Evolutionary conservation across 495 filamentous ascomycete species (phyloP).

Genomic region (Glonium stellatum): DNA sequence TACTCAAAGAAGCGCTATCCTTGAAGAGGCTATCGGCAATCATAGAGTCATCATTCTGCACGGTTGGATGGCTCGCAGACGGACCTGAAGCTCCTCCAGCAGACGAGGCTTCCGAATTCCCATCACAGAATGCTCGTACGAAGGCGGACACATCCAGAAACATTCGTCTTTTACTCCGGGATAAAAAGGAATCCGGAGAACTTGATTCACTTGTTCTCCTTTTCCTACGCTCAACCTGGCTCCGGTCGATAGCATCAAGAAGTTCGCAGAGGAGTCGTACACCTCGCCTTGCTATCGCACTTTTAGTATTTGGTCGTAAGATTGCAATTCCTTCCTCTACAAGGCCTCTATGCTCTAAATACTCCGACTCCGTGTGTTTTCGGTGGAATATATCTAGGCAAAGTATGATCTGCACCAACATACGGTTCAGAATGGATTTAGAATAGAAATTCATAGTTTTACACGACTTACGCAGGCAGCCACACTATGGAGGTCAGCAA

Average conservation of each 20-base stretch:
- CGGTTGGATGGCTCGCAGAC: background rate
- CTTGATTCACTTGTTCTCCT: background rate
- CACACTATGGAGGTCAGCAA: too few relatives aligned
- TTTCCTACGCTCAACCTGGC: background rate
- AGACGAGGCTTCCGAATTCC: background rate
- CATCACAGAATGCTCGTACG: background rate
- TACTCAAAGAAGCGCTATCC: too few relatives aligned
- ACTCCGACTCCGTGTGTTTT: background rate
- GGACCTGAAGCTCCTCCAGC: background rate
- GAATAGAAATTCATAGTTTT: too few relatives aligned
- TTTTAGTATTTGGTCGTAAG: background rate
- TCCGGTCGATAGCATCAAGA: background rate
- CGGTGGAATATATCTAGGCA: constrained; percentile 10
- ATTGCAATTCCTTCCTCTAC: background rate
- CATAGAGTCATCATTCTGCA: background rate
- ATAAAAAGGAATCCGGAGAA: background rate
- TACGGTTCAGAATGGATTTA: too few relatives aligned
- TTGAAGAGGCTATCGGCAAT: background rate
- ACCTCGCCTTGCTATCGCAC: constrained; percentile 5
- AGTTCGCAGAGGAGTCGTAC: background rate
- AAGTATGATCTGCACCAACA: too few relatives aligned
- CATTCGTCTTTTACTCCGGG: background rate
- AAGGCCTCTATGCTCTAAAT: constrained; percentile 1
- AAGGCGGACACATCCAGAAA: background rate
- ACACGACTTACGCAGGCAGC: too few relatives aligned